Evolutionary conservation across 1,139 yeast species (phyloP).

Genomic region (Taphrina wiesneri): DNA sequence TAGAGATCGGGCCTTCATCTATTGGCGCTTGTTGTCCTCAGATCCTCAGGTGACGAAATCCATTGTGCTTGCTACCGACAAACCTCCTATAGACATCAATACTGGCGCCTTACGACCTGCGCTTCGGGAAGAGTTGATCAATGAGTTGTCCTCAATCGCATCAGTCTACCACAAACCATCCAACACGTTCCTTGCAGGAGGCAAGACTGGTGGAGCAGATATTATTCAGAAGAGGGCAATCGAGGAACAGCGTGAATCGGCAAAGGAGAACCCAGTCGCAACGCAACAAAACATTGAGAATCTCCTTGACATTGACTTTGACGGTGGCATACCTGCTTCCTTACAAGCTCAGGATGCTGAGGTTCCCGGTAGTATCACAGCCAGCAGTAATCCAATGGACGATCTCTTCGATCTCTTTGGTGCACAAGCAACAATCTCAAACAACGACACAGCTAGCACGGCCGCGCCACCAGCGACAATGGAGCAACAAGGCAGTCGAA

Average conservation of each 20-base stretch:
- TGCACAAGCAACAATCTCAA: slow-evolving; percentile 4
- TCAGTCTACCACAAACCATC: slow-evolving; percentile 90
- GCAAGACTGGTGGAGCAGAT: slow-evolving; percentile 49
- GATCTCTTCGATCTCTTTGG: slow-evolving; percentile 22
- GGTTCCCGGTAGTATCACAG: neutral
- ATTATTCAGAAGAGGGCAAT: slow-evolving; percentile 57
- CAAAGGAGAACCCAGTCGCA: slow-evolving; percentile 71
- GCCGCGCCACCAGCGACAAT: neutral
- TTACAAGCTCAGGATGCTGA: slow-evolving; percentile 18
- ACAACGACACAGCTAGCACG: neutral
- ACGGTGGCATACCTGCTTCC: slow-evolving; percentile 35
- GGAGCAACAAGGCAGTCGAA: neutral
- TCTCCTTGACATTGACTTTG: slow-evolving; percentile 78
- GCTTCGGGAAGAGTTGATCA: slow-evolving; percentile 64
- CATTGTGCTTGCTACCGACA: slow-evolving; percentile 56
- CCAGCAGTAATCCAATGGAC: slow-evolving; percentile 5
- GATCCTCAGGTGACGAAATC: slow-evolving; percentile 54
- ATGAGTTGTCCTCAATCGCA: slow-evolving; percentile 81
- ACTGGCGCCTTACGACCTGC: slow-evolving; percentile 64
- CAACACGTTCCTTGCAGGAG: slow-evolving; percentile 60
- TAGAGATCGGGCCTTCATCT: slow-evolving; percentile 88
- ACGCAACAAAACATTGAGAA: slow-evolving; percentile 64
- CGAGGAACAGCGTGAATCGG: slow-evolving; percentile 75
- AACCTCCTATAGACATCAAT: slow-evolving; percentile 72
- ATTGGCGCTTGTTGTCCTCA: slow-evolving; percentile 86